Percentiles rank a stretch among this genome's conserved stretches.
Evolutionary conservation across 2,329 filamentous ascomycete species (phyloP).

Genomic region (Colletotrichum liriopes): DNA sequence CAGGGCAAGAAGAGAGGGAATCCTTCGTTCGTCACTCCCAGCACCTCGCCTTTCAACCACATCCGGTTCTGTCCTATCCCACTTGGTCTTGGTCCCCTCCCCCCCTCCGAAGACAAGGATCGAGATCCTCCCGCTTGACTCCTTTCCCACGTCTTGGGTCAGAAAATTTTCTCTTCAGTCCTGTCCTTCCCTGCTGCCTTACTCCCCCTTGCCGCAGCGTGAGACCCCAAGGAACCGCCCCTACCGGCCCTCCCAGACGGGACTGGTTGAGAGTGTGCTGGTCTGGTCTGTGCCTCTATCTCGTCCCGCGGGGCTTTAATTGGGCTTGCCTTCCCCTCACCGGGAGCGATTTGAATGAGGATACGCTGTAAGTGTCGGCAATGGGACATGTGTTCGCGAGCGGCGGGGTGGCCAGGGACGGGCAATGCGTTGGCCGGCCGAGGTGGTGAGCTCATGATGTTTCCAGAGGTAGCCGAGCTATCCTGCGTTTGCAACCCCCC

Average conservation of each 20-base stretch:
- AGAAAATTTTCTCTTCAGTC: neutral
- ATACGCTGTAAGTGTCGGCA: neutral
- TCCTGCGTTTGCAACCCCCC: neutral
- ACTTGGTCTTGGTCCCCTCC: neutral
- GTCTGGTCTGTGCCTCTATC: neutral
- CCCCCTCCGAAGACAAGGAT: conserved; percentile 25
- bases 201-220: neutral
- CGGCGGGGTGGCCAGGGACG: neutral
- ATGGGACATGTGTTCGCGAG: neutral
- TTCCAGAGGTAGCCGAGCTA: neutral
- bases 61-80: neutral
- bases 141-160: conserved; percentile 29
- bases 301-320: neutral
- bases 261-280: neutral
- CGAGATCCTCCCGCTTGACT: conserved; percentile 38
- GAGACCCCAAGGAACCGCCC: neutral
- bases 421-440: neutral
- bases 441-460: neutral
- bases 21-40: neutral
- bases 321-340: no score
- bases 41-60: neutral
- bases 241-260: neutral
- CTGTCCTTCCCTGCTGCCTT: neutral
- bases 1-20: neutral
- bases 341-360: neutral